These are phyloP conservation scores for Podaxis carcinomalis DNA, from an alignment of 768 basidiomycete genomes.

Conservation along the genomic window DNA sequence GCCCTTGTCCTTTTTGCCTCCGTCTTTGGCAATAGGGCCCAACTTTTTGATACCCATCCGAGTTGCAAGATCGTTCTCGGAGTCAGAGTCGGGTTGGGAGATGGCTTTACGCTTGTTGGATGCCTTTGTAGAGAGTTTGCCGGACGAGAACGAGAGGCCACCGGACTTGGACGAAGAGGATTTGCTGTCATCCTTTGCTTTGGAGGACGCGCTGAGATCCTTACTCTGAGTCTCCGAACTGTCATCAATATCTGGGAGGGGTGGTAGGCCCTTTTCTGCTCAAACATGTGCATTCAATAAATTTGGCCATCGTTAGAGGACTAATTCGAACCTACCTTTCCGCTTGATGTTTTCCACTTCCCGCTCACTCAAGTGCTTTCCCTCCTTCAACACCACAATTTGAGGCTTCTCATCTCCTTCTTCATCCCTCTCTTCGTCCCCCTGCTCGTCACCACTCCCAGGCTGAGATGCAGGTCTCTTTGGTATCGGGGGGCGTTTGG, in stretches of 20 bases:
- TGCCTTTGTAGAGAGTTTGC: constrained; percentile 26
- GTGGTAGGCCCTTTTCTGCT: constrained; percentile 58
- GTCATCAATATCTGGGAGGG: constrained; percentile 38
- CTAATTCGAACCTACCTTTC: constrained; percentile 44
- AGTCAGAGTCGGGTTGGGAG: constrained; percentile 22
- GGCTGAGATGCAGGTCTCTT: constrained; percentile 62
- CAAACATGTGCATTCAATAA: background rate
- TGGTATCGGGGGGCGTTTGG: constrained; percentile 67
- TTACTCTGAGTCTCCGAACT: constrained; percentile 14
- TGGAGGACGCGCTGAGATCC: constrained; percentile 19
- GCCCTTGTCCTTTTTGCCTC: constrained; percentile 28
- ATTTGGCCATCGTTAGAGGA: background rate
- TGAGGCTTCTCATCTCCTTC: constrained; percentile 79
- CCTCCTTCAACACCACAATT: constrained; percentile 83
- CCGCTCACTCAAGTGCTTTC: constrained; percentile 77
- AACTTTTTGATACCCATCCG: constrained; percentile 13
- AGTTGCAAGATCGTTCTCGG: constrained; percentile 19
- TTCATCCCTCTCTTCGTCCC: constrained; percentile 47
- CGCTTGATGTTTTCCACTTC: constrained; percentile 78
- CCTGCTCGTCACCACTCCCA: constrained; percentile 46
- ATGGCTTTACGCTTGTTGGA: constrained; percentile 38
- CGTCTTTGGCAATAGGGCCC: constrained; percentile 20
- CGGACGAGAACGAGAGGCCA: constrained; percentile 43
- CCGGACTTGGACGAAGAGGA: constrained; percentile 14
- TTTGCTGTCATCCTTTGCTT: constrained; percentile 15